These are phyloP conservation scores for Populus ilicifolia DNA, from an alignment of 345 rosid genomes.

Conservation along the genomic window DNA sequence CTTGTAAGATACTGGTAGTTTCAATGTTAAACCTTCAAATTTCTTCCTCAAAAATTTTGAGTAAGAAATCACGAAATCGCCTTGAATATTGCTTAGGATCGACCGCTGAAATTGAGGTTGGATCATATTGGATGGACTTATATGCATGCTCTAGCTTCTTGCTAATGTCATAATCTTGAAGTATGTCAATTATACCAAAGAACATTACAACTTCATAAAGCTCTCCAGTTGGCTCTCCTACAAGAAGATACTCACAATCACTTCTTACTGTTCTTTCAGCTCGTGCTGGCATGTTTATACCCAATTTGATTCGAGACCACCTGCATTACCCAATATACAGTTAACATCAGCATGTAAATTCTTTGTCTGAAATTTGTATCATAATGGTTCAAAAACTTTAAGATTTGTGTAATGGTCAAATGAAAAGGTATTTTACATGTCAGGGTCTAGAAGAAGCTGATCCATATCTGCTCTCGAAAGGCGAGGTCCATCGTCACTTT, in stretches of 20 bases:
- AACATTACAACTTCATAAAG: constrained; percentile 72
- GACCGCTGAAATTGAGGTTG: constrained; percentile 76
- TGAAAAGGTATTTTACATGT: constrained; percentile 22
- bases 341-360: background rate
- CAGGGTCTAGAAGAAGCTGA: constrained; percentile 49
- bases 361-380: background rate
- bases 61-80: constrained; percentile 76
- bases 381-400: background rate
- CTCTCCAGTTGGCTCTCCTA: constrained; percentile 79
- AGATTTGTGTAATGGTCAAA: background rate
- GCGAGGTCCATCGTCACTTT: constrained; percentile 29
- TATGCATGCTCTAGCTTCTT: constrained; percentile 90
- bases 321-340: constrained; percentile 30
- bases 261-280: constrained; percentile 69
- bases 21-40: constrained; percentile 9
- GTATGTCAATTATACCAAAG: constrained; percentile 85
- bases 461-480: constrained; percentile 54
- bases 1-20: too few relatives aligned
- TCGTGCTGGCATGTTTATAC: constrained; percentile 70
- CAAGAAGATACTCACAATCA: constrained; percentile 53
- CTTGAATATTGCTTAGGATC: constrained; percentile 81
- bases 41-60: constrained; percentile 66
- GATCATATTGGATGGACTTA: constrained; percentile 80
- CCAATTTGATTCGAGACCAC: constrained; percentile 74
- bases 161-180: constrained; percentile 89